These are phyloP conservation scores for Populus pruinosa DNA, from an alignment of 345 rosid genomes.

Conservation along the genomic window DNA sequence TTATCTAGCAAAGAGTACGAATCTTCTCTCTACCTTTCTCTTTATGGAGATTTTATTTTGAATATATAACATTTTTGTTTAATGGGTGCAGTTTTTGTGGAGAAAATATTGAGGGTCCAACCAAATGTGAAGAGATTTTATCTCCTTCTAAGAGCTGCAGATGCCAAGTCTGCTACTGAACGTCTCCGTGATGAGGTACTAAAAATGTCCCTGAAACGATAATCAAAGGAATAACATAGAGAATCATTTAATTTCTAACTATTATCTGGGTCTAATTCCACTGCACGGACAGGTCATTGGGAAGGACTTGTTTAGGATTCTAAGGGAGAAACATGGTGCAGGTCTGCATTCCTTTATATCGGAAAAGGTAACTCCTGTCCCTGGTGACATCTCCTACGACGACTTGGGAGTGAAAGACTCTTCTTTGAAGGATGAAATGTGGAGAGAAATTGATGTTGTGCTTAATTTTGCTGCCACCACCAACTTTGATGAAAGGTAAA, in stretches of 20 bases:
- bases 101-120: conserved; percentile 22
- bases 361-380: conserved; percentile 14
- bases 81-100: conserved; percentile 17
- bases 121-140: conserved; percentile 24
- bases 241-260: no score
- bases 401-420: conserved; percentile 29
- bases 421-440: conserved; percentile 24
- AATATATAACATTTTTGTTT: not conserved
- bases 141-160: conserved; percentile 24
- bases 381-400: conserved; percentile 32
- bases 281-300: conserved; percentile 13
- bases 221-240: not conserved
- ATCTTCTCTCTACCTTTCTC: not conserved
- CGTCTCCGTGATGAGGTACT: conserved; percentile 19
- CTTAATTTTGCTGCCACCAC: conserved; percentile 45
- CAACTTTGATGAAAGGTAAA: conserved; percentile 42
- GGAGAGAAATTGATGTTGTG: conserved; percentile 24
- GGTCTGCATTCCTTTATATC: conserved; percentile 1
- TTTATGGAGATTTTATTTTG: not conserved
- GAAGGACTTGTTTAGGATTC: conserved; percentile 17
- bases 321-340: conserved; percentile 17
- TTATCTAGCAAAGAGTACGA: conserved; percentile 38
- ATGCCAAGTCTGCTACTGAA: conserved; percentile 10
- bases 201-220: not conserved
- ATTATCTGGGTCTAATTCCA: not conserved